Conservation (phyloP, 139 green algal genomes). For the Picochlorum sp. region DNA sequence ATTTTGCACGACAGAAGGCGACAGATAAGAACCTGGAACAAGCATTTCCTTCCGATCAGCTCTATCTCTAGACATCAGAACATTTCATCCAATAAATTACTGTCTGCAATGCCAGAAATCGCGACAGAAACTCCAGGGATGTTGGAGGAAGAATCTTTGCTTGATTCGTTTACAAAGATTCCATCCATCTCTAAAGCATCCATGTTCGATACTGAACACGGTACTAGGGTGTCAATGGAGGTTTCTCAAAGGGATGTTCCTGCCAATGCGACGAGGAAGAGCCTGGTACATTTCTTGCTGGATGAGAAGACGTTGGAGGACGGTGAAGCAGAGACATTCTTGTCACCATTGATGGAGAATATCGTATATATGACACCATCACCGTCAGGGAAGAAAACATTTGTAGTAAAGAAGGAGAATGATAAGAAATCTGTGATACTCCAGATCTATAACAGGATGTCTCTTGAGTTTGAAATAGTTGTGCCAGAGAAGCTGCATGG, state of each 20-base stretch:
- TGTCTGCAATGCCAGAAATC: background rate
- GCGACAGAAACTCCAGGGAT: slow-evolving; percentile 36
- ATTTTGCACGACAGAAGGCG: too few species aligned
- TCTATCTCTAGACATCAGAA: too few species aligned
- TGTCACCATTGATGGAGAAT: slow-evolving; percentile 43
- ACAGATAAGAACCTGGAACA: too few species aligned
- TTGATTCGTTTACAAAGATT: slow-evolving; percentile 26
- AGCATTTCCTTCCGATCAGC: too few species aligned
- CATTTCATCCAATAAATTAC: too few species aligned
- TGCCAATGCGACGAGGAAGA: slow-evolving; percentile 55
- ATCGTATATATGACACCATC: slow-evolving; percentile 39
- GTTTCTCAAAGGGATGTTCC: slow-evolving; percentile 69
- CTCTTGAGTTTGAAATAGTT: slow-evolving; percentile 46
- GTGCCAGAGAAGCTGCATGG: slow-evolving; percentile 71
- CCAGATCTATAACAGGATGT: slow-evolving; percentile 54
- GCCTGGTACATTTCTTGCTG: slow-evolving; percentile 28
- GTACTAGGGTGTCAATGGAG: slow-evolving; percentile 25
- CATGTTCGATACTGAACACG: slow-evolving; percentile 3
- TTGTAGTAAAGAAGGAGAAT: slow-evolving; percentile 18
- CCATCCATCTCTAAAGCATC: slow-evolving; percentile 35
- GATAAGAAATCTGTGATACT: slow-evolving; percentile 21
- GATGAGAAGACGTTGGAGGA: slow-evolving; percentile 14
- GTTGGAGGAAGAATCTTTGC: slow-evolving; percentile 30
- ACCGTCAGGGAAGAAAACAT: slow-evolving; percentile 42
- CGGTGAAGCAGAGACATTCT: slow-evolving; percentile 4